Evolutionary conservation across 129 eudicot species (phyloP), one percentile per base, ranked within the genome.

Genomic region (Flaveria sonorensis): DNA sequence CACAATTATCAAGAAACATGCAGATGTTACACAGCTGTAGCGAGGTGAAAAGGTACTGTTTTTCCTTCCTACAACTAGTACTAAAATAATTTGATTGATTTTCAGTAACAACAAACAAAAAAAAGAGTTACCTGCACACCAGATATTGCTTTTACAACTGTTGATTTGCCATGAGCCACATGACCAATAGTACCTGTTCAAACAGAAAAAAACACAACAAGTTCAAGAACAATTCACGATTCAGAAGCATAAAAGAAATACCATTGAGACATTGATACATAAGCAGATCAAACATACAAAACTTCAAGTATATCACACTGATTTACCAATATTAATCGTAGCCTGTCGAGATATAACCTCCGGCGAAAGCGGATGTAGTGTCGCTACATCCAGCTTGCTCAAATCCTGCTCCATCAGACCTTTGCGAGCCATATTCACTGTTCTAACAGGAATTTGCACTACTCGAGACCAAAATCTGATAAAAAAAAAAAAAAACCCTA

Each of bases 81-180:
- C 62, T 18, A 3, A 0, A 1, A 48, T 4, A 48, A 14, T 14
- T 14, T n/a, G 7, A 52, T 15, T 15, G 21, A 21, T 9, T 55
- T 55, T 52, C 21, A 19, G 26, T 18, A 55, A 18, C 28, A 24
- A 18, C 9, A 61, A 61, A 24, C 10, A 61, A 5, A 61, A 61
- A 24, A 4, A 61, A 24, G n/a, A 24, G 1, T 26, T 15, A 63
- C 69, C 69, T 63, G 69, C 45, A 63, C 69, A 63, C 69, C 69
- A 63, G 69, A 63, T 28, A 63, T 63, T 7, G 69, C 69, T 28
- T 63, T 63, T 15, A 63, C 69, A 63, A 63, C 69, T 30, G 69
- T 63, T 30, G 98, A 93, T 76, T 93, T 93, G n/a, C 98, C 98
- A 80, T 93, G 98, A 69, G 98, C 98, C 93, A 93, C 98, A 77